A percentile compares a stretch with the other conserved stretches of the same genome.
These are phyloP conservation scores for Talaromyces stipitatus DNA, from an alignment of 495 filamentous ascomycete genomes.

Conservation along the genomic window DNA sequence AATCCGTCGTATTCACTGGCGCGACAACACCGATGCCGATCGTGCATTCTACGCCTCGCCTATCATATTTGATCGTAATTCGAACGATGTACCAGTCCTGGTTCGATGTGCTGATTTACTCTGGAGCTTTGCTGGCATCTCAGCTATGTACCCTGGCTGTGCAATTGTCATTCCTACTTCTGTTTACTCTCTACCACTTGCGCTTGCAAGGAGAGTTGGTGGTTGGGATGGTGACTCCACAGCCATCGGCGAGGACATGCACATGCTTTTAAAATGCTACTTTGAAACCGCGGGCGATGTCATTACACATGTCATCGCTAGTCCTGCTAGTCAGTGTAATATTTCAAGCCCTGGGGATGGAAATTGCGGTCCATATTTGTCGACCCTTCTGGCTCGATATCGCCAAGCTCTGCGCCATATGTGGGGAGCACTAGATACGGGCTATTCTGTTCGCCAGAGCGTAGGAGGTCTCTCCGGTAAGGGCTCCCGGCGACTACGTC, in stretches of 20 bases:
- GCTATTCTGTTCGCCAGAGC: slow-evolving; percentile 41
- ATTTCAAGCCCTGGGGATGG: slow-evolving; percentile 46
- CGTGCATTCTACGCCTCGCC: slow-evolving; percentile 58
- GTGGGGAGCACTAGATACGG: slow-evolving; percentile 64
- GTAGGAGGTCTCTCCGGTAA: slow-evolving; percentile 17
- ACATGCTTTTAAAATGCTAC: slow-evolving; percentile 72
- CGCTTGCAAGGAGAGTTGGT: slow-evolving; percentile 53
- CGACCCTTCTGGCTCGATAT: slow-evolving; percentile 52
- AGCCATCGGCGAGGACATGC: slow-evolving; percentile 64
- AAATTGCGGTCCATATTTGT: slow-evolving; percentile 35
- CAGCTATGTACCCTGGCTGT: slow-evolving; percentile 53
- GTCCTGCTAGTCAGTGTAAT: slow-evolving; percentile 62
- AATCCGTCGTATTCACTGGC: slow-evolving; percentile 50
- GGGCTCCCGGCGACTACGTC: slow-evolving; percentile 16
- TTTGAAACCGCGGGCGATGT: slow-evolving; percentile 59
- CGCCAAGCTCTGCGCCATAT: slow-evolving; percentile 62
- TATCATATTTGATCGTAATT: slow-evolving; percentile 68
- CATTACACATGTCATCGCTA: slow-evolving; percentile 40
- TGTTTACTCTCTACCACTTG: slow-evolving; percentile 59
- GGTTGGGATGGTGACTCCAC: slow-evolving; percentile 61
- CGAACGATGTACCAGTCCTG: slow-evolving; percentile 54
- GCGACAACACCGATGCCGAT: slow-evolving; percentile 42
- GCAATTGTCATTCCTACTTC: slow-evolving; percentile 58
- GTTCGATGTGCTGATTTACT: slow-evolving; percentile 62
- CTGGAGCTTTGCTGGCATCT: slow-evolving; percentile 59